These are phyloP conservation scores for Parmelia sp. DNA, from an alignment of 495 filamentous ascomycete species.

Conservation along the genomic window DNA sequence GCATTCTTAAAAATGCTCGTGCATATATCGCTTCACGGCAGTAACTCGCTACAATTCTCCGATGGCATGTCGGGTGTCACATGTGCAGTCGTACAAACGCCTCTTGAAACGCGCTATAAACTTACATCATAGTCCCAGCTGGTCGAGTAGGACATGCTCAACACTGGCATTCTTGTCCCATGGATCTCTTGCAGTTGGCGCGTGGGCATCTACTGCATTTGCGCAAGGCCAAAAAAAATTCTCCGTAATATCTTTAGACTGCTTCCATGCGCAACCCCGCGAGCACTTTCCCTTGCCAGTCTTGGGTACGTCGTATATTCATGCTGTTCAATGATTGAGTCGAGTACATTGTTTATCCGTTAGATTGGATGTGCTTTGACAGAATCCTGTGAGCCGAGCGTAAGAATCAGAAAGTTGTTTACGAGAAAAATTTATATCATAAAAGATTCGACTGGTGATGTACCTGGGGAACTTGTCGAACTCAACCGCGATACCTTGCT, in stretches of 20 bases:
- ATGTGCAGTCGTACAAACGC: slow-evolving; percentile 2
- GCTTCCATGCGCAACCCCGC: slow-evolving; percentile 16
- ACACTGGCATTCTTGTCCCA: background rate
- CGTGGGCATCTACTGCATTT: slow-evolving; percentile 10
- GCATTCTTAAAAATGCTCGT: slow-evolving; percentile 14
- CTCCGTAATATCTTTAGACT: slow-evolving; percentile 15
- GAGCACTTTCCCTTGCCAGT: slow-evolving; percentile 14
- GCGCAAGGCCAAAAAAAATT: slow-evolving; percentile 10
- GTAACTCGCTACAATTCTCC: slow-evolving; percentile 9
- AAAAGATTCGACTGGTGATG: slow-evolving; percentile 12
- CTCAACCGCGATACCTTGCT: slow-evolving; percentile 12
- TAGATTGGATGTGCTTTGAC: slow-evolving; percentile 23
- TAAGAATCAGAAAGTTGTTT: slow-evolving; percentile 7
- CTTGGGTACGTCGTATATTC: slow-evolving; percentile 11
- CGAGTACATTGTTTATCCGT: slow-evolving; percentile 16
- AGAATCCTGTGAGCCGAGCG: slow-evolving; percentile 13
- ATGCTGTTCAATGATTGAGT: slow-evolving; percentile 22
- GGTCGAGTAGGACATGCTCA: slow-evolving; percentile 1
- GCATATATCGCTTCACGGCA: slow-evolving; percentile 15
- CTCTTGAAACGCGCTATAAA: slow-evolving; percentile 5
- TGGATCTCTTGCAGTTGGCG: slow-evolving; percentile 7
- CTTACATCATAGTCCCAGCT: slow-evolving; percentile 10
- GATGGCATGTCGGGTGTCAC: slow-evolving; percentile 13
- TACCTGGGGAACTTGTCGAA: background rate
- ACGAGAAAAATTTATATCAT: slow-evolving; percentile 16